A percentile compares a stretch with the other conserved stretches of the same genome.
These are phyloP conservation scores for Arthonia radiata DNA, from an alignment of 495 filamentous ascomycete species.

Conservation along the genomic window DNA sequence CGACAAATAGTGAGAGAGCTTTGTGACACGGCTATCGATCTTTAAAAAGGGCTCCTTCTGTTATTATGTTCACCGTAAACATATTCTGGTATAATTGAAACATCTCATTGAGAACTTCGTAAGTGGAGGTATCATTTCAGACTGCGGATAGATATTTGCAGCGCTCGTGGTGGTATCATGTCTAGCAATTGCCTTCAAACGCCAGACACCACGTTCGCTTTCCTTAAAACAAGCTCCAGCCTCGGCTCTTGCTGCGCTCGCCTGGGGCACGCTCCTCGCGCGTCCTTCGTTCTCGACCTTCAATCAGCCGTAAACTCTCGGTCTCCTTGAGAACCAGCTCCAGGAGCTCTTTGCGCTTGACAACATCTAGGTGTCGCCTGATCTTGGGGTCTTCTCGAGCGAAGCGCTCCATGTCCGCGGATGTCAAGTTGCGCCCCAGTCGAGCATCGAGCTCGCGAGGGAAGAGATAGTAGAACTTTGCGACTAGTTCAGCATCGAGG, in stretches of 20 bases:
- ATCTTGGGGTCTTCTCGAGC: constrained; percentile 82
- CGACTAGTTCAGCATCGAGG: constrained; percentile 87
- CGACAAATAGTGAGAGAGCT: too few relatives aligned
- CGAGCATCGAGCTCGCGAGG: constrained; percentile 72
- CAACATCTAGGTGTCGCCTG: constrained; percentile 67
- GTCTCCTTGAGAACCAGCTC: constrained; percentile 88
- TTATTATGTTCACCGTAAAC: too few relatives aligned
- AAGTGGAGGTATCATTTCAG: too few relatives aligned
- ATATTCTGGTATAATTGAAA: too few relatives aligned
- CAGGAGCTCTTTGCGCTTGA: constrained; percentile 72
- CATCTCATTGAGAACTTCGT: too few relatives aligned
- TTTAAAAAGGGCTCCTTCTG: too few relatives aligned
- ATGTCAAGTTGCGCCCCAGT: constrained; percentile 58
- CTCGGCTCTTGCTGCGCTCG: background rate
- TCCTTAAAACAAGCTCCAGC: background rate
- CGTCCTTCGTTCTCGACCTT: constrained; percentile 11
- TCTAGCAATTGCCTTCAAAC: too few relatives aligned
- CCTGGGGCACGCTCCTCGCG: background rate
- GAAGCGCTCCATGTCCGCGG: constrained; percentile 64
- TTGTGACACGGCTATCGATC: too few relatives aligned
- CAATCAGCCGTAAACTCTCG: constrained; percentile 58
- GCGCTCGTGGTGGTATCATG: too few relatives aligned
- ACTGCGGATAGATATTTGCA: too few relatives aligned
- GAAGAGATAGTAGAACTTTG: constrained; percentile 94
- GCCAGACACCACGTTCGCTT: too few relatives aligned